Percentiles rank a stretch among this genome's conserved stretches.
Conservation (phyloP, 2,329 filamentous ascomycete species). For the Colletotrichum siamense region DNA sequence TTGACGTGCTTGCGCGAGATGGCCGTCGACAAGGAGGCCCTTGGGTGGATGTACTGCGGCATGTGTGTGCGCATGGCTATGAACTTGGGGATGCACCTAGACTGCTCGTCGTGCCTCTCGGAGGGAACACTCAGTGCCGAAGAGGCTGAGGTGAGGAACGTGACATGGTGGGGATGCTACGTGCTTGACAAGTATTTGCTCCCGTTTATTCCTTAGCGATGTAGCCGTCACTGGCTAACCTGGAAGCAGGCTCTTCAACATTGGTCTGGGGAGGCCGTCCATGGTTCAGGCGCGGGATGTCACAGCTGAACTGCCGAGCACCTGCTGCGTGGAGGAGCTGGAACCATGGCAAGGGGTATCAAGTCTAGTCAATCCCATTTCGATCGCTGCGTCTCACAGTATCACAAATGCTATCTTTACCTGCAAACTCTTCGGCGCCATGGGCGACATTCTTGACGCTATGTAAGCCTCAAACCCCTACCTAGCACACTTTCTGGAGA, state of each 20-base stretch:
- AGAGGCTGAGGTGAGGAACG: background rate
- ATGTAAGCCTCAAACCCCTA: background rate
- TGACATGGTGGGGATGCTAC: background rate
- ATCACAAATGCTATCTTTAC: background rate
- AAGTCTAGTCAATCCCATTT: accelerated
- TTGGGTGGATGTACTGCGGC: background rate
- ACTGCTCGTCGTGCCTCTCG: background rate
- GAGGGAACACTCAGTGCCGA: background rate
- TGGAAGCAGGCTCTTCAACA: background rate
- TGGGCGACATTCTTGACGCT: background rate
- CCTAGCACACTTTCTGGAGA: background rate
- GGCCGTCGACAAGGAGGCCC: background rate
- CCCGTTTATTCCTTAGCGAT: accelerated
- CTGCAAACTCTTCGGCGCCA: background rate
- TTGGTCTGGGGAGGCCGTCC: background rate
- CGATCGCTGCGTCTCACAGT: background rate
- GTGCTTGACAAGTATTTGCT: background rate
- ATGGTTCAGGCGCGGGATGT: background rate
- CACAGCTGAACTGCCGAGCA: background rate
- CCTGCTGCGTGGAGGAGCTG: background rate
- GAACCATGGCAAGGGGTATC: background rate
- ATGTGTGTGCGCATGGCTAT: background rate
- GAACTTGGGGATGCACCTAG: background rate
- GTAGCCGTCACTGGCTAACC: accelerated
- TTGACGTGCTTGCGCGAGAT: background rate